Evolutionary conservation across 148 eudicot genomes (phyloP).

Genomic region (Nepenthes gracilis): DNA sequence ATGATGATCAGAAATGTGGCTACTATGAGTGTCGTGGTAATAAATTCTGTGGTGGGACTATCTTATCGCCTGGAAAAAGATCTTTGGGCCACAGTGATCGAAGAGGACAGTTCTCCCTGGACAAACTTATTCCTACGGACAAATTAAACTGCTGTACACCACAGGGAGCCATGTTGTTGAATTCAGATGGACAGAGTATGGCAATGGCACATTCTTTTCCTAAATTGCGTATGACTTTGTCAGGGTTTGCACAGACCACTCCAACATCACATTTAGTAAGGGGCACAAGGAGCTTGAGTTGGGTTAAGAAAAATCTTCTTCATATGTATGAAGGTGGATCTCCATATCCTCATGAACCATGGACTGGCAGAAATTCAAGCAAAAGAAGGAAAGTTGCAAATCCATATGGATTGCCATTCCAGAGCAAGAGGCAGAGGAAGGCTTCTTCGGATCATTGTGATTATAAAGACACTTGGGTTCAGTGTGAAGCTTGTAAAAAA

Average conservation of each 20-base stretch:
- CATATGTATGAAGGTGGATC: constrained; percentile 29
- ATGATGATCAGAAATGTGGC: constrained; percentile 69
- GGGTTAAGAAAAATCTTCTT: constrained; percentile 52
- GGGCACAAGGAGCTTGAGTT: constrained; percentile 31
- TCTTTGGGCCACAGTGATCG: constrained; percentile 32
- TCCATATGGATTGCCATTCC: constrained; percentile 10
- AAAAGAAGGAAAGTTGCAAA: constrained; percentile 25
- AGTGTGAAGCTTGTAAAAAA: constrained; percentile 86
- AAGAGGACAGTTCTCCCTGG: constrained; percentile 42
- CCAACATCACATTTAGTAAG: constrained; percentile 17
- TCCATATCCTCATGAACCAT: constrained; percentile 11
- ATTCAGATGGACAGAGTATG: constrained; percentile 11
- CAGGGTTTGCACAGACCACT: constrained; percentile 13
- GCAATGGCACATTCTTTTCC: constrained; percentile 21
- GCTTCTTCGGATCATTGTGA: constrained; percentile 16
- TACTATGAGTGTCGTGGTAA: constrained; percentile 60
- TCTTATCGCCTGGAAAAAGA: constrained; percentile 24
- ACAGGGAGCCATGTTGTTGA: constrained; percentile 10
- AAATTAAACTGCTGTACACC: constrained; percentile 13
- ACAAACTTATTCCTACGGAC: constrained; percentile 31
- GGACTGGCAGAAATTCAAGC: constrained; percentile 12
- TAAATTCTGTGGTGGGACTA: constrained; percentile 18
- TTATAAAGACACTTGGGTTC: constrained; percentile 64
- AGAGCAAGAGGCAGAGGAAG: constrained; percentile 30
- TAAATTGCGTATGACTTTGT: constrained; percentile 16